These are phyloP conservation scores for Streptanthus diversifolius DNA, from an alignment of 345 rosid genomes.

Conservation along the genomic window DNA sequence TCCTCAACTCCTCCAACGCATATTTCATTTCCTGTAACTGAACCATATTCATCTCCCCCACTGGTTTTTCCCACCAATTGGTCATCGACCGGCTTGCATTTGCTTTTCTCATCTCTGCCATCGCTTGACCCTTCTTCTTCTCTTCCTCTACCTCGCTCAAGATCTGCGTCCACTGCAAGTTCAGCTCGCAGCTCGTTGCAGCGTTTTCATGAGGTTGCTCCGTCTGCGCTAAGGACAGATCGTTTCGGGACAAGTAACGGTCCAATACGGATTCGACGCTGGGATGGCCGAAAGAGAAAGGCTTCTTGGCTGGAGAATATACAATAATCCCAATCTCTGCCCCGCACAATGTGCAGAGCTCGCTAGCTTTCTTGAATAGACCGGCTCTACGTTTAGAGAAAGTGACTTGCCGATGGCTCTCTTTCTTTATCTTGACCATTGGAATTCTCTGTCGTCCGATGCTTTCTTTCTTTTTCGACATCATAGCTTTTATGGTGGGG, in stretches of 20 bases:
- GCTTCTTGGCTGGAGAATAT: conserved; percentile 26
- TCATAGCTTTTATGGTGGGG: neutral
- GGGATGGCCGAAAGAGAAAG: conserved; percentile 28
- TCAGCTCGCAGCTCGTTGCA: neutral
- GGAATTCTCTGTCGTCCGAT: conserved; percentile 23
- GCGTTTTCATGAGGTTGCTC: neutral
- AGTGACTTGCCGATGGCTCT: conserved; percentile 24
- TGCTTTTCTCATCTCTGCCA: conserved; percentile 12
- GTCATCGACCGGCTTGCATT: neutral
- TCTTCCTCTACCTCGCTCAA: conserved; percentile 19
- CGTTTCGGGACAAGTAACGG: neutral
- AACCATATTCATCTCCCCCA: conserved; percentile 10
- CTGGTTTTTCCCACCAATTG: conserved; percentile 21
- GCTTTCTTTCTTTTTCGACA: conserved; percentile 24
- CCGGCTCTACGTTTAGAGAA: conserved; percentile 25
- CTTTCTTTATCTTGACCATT: conserved; percentile 22
- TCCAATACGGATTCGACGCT: conserved; percentile 17
- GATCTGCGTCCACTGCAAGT: neutral
- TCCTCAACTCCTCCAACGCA: conserved; percentile 13
- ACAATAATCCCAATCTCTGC: conserved; percentile 24
- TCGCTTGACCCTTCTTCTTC: conserved; percentile 18
- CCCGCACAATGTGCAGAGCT: conserved; percentile 14
- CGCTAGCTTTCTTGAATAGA: conserved; percentile 29
- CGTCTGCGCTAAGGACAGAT: neutral
- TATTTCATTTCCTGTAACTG: conserved; percentile 24